Base-by-base conservation (phyloP, 192 early-diverging fungal genomes). In the Rhizophagus clarus region DNA sequence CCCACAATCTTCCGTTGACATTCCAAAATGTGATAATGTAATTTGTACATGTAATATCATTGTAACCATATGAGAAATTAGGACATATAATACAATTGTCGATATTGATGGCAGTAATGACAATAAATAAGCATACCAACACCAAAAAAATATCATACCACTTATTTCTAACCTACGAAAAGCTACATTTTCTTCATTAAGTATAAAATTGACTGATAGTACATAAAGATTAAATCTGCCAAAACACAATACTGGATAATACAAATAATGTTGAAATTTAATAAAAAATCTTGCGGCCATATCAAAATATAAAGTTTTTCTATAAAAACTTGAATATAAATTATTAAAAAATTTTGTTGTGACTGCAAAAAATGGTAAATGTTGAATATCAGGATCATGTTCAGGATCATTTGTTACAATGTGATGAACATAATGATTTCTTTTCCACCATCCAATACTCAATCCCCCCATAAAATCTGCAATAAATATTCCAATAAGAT, bases 321-420 rank as follows among this genome's bases (percentile, higher is more conserved):
- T 89, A 84, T 97, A 95, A 87, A 95, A 99, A 29, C 93, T 90
- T 26, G 97, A 99, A 84, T 94, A 97, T 42, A 97, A 82, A 79
- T 89, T 92, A 76, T 93, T 83, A 77, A 96, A 92, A 81, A 97
- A 90, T 32, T 89, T 84, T 47, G 92, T 91, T 17, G 94, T 92
- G 34, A 99, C 85, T 8, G 97, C 96, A 81, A 97, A 90, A 88
- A 99, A 97, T 51, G 97, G 97, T 85, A 99, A 80, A 82, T 97
- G 97, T 86, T 99, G 97, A 82, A 99, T 97, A 83, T 99, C 96
- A 1, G 97, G 97, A 85, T 99, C 97, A 87, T 99, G 92, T 82
- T 95, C 93, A 12, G 93, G 91, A 82, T 96, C 88, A 88, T 99
- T 99, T 74, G 97, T 97, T 66, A 97, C 89, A 63, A 97, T 95